Evolutionary conservation across 176 grass and related monocot species (phyloP).

Genomic region (Saccharum spontaneum): DNA sequence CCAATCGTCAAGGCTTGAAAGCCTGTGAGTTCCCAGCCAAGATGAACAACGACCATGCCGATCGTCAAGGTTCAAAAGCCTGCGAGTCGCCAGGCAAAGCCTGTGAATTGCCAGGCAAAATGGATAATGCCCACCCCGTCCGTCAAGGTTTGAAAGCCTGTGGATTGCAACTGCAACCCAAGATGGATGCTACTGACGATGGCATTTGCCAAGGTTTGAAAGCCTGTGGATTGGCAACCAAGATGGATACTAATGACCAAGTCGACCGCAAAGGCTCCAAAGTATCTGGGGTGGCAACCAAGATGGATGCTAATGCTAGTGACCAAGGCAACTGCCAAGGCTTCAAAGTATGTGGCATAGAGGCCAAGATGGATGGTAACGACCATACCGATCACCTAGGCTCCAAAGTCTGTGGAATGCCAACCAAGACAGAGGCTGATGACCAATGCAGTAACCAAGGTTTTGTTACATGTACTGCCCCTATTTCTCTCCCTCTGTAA

Average conservation of each 20-base stretch:
- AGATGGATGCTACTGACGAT: conserved; percentile 13
- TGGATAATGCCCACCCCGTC: not conserved
- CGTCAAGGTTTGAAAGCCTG: not conserved
- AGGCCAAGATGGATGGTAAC: not conserved
- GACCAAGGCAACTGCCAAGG: not conserved
- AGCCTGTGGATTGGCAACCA: not conserved
- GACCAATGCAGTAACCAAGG: conserved; percentile 23
- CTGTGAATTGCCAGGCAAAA: not conserved
- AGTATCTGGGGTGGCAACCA: not conserved
- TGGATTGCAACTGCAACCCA: not conserved
- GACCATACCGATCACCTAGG: not conserved
- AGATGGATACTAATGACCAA: conserved; percentile 4
- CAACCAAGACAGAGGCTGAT: conserved; percentile 19
- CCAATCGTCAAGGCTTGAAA: not conserved
- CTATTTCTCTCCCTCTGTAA: not conserved
- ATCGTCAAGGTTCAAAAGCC: not conserved
- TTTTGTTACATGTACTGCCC: not conserved
- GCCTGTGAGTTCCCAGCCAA: not conserved
- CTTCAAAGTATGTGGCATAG: not conserved
- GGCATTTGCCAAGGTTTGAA: not conserved
- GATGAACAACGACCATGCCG: not conserved
- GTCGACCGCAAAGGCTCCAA: conserved; percentile 1
- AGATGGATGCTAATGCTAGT: conserved; percentile 9
- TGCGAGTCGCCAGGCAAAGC: not conserved
- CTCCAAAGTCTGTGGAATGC: not conserved